These are phyloP conservation scores for Moesziomyces globuligerus DNA, from an alignment of 1,284 basidiomycete genomes.

Conservation along the genomic window DNA sequence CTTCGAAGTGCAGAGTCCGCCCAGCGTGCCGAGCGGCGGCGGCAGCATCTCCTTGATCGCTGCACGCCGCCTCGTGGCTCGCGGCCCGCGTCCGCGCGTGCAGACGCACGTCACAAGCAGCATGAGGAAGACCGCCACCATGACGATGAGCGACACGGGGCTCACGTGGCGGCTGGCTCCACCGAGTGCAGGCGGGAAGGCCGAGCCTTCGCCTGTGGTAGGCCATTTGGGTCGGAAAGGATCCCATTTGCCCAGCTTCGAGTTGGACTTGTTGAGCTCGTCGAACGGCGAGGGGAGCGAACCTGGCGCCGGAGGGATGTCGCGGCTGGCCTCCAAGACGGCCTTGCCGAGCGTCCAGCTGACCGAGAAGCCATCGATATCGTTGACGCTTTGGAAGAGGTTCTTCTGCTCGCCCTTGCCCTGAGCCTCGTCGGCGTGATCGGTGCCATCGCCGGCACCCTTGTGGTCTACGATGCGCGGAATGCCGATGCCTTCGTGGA, in stretches of 20 bases:
- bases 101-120: conserved; percentile 44
- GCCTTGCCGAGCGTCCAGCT: conserved; percentile 98
- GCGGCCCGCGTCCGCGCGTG: conserved; percentile 46
- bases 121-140: conserved; percentile 41
- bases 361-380: conserved; percentile 89
- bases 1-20: conserved; percentile 41
- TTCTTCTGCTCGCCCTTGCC: conserved; percentile 61
- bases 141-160: conserved; percentile 30
- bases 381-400: conserved; percentile 89
- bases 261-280: conserved; percentile 33
- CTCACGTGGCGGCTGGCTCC: conserved; percentile 27
- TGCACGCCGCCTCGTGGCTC: conserved; percentile 41
- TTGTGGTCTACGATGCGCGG: conserved; percentile 83
- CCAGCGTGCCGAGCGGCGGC: conserved; percentile 48
- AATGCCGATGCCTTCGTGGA: conserved; percentile 95
- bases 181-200: conserved; percentile 37
- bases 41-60: conserved; percentile 51
- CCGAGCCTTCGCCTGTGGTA: conserved; percentile 45
- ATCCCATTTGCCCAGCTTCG: conserved; percentile 43
- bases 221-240: conserved; percentile 43
- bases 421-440: conserved; percentile 57
- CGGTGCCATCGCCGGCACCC: conserved; percentile 54
- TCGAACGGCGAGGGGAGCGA: conserved; percentile 44
- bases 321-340: conserved; percentile 89
- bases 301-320: conserved; percentile 52